Conservation (phyloP, 257 asterid species). For the Paraleonurus japonicus region DNA sequence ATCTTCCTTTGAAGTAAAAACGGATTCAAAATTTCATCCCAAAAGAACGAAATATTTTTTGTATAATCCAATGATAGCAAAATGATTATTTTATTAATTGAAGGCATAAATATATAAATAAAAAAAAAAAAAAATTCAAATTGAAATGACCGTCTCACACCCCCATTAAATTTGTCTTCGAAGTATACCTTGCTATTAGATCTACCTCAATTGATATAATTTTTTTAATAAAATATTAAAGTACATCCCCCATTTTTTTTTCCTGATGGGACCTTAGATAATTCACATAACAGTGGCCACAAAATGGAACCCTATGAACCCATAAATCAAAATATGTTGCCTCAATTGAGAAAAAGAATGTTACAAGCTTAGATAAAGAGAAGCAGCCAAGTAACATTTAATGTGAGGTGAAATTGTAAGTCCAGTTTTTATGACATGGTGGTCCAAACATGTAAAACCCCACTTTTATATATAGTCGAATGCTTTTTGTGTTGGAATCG, state of each 20-base stretch:
- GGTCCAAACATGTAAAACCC: slow-evolving; percentile 28
- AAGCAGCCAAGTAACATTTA: slow-evolving; percentile 33
- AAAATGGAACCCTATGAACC: slow-evolving; percentile 37
- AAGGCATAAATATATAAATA: too few species aligned
- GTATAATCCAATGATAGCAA: too few species aligned
- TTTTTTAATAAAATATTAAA: not conserved
- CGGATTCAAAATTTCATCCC: too few species aligned
- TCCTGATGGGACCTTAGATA: slow-evolving; percentile 19
- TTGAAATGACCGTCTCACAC: too few species aligned
- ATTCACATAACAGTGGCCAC: slow-evolving; percentile 32
- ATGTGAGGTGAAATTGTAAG: slow-evolving; percentile 18
- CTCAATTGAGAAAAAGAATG: slow-evolving; percentile 36
- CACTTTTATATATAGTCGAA: not conserved
- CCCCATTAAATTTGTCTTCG: too few species aligned
- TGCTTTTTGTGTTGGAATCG: not conserved
- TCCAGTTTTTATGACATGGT: slow-evolving; percentile 18
- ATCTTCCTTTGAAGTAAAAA: not conserved
- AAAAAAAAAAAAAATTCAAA: too few species aligned
- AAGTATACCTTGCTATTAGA: too few species aligned
- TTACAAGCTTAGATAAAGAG: slow-evolving; percentile 18
- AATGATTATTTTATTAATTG: too few species aligned
- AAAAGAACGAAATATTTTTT: too few species aligned
- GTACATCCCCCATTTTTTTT: not conserved
- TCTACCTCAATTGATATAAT: too few species aligned
- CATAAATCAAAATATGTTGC: not conserved